A percentile compares a stretch with the other conserved stretches of the same genome.
Conservation (phyloP, 169 alveolate genomes). For the Plasmodium gonderi region DNA sequence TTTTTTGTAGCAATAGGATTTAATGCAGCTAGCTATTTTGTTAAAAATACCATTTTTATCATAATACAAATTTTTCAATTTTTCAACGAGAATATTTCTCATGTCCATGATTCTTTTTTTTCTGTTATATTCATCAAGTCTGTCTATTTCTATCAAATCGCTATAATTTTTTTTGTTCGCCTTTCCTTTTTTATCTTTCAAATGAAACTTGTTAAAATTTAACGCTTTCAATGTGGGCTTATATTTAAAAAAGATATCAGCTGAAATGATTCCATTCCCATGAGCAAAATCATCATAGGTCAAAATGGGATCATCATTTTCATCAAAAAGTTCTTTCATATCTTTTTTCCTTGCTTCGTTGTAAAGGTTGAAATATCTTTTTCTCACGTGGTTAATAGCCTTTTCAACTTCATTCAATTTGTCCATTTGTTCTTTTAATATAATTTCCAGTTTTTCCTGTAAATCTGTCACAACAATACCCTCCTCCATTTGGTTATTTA, state of each 20-base stretch:
- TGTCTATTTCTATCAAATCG: slow-evolving; percentile 2
- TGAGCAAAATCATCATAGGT: slow-evolving; percentile 29
- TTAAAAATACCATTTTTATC: slow-evolving; percentile 5
- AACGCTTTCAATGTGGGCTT: background rate
- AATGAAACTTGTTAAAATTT: background rate
- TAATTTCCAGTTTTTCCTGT: background rate
- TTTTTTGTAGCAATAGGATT: slow-evolving; percentile 15
- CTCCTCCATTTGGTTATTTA: background rate
- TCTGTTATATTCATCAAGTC: background rate
- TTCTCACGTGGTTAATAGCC: background rate
- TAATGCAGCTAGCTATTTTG: slow-evolving; percentile 20
- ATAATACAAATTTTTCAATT: background rate
- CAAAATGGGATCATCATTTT: background rate
- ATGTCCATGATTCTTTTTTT: slow-evolving; percentile 7
- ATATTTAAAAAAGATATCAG: slow-evolving; percentile 40
- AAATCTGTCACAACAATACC: background rate
- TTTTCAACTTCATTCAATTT: background rate
- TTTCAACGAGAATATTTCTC: slow-evolving; percentile 19
- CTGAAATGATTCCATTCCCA: slow-evolving; percentile 21
- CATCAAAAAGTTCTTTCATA: background rate
- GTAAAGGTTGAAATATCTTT: background rate
- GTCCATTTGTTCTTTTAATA: background rate
- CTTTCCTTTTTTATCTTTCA: background rate
- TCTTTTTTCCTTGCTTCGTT: background rate
- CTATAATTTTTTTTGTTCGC: background rate